Conservation (phyloP, 306 rosid genomes). For the Ziziphus jujuba region DNA sequence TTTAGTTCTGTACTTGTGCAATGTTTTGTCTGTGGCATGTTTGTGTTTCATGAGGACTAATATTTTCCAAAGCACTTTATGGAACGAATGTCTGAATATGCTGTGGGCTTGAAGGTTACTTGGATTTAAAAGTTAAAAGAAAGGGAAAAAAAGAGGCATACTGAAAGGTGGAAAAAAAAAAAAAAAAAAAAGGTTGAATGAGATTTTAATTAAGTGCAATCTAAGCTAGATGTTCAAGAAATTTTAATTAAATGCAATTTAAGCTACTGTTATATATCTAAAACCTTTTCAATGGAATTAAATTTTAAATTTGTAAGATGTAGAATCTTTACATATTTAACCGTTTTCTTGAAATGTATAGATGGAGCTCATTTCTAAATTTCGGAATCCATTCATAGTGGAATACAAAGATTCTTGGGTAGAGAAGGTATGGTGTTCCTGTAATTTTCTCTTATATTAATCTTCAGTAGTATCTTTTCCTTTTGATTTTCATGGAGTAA, state of each 20-base stretch:
- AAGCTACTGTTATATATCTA: constrained; percentile 9
- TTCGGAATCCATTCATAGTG: constrained; percentile 89
- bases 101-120: background rate
- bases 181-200: no score
- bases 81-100: background rate
- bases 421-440: constrained; percentile 65
- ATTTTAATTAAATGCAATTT: background rate
- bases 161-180: no score
- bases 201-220: no score
- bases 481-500: background rate
- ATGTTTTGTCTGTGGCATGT: no score
- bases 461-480: background rate
- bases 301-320: constrained; percentile 5
- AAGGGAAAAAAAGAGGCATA: no score
- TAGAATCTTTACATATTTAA: constrained; percentile 4
- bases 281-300: constrained; percentile 18
- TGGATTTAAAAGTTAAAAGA: no score
- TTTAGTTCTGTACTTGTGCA: no score
- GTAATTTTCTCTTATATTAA: background rate
- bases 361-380: constrained; percentile 96
- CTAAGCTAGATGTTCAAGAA: background rate
- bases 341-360: constrained; percentile 29
- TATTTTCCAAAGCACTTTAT: constrained; percentile 11
- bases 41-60: no score
- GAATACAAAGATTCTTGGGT: constrained; percentile 99